Evolutionary conservation across 202 grass and related monocot genomes (phyloP), one percentile per base, ranked within the genome.

Genomic region (Panicum virgatum): DNA sequence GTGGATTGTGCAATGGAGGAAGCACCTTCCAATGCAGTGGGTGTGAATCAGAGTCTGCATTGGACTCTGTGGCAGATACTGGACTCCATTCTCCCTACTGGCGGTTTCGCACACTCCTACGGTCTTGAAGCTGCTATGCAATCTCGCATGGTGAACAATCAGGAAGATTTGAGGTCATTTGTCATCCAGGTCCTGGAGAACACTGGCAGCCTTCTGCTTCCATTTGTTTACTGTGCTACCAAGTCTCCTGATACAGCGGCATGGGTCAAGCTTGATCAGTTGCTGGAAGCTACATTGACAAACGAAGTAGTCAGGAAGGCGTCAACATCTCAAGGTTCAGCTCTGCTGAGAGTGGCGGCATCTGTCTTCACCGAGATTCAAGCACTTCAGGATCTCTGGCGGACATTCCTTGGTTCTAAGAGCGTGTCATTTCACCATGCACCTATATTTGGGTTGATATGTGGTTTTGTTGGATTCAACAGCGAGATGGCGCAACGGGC

Each of bases 1-100:
- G 34, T 45, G 16, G 88, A 88, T 39, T 81, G 66, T 26, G 36
- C 15, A 12, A 80, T 88, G 61, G 73, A 62, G 34, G 84, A 74
- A 81, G 84, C 23, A 16, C 20, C 34, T 57, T 66, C 51, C 30
- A 53, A 7, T 25, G 14, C 40, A 40, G 7, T 19, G 3, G 43
- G 54, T 1, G 32, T 7, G 58, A 79, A 79, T 18, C 72, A 53
- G 3, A 72, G 89, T 44, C 62, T 91, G 26, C 76, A 79, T 19
- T 94, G 94, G 92, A 94, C 66, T 26, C 88, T 95, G 64, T 98
- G 92, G 96, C 96, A 95, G 72, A 74, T 98, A 8, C 79, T 94
- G 25, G 94, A 97, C 70, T 97, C 89, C 37, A 72, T 97, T 23
- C 91, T 97, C 67, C 94, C 94, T 11, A 97, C 91, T 0, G 94